Evolutionary conservation across 2,329 filamentous ascomycete species (phyloP).

Genomic region (Akanthomyces dipterigenus): DNA sequence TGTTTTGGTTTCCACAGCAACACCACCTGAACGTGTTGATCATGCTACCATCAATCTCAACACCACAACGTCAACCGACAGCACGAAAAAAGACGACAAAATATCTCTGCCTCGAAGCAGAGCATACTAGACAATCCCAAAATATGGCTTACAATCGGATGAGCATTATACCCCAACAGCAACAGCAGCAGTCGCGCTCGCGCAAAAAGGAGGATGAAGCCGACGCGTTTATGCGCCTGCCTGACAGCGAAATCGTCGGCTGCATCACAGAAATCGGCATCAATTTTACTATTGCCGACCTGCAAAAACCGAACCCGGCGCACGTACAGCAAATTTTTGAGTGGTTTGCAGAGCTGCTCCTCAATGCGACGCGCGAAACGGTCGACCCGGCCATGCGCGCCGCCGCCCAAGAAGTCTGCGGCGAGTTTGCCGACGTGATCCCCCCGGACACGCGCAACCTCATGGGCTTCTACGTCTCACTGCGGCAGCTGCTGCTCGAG

Average conservation of each 20-base stretch:
- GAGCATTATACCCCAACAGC: slow-evolving; percentile 50
- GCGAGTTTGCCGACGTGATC: slow-evolving; percentile 77
- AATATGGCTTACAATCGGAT: slow-evolving; percentile 55
- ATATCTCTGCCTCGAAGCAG: background rate
- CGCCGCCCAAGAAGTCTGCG: slow-evolving; percentile 79
- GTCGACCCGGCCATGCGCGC: slow-evolving; percentile 94
- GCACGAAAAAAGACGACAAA: background rate
- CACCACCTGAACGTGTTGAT: background rate
- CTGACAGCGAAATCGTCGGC: slow-evolving; percentile 78
- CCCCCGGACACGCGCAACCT: slow-evolving; percentile 85
- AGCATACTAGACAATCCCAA: background rate
- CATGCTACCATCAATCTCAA: background rate
- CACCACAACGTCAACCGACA: background rate
- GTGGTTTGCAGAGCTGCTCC: slow-evolving; percentile 90
- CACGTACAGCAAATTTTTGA: slow-evolving; percentile 98
- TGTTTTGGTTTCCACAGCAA: slow-evolving; percentile 12
- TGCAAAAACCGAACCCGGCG: slow-evolving; percentile 88
- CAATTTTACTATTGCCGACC: slow-evolving; percentile 74
- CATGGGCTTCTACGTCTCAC: slow-evolving; percentile 88
- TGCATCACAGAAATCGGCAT: slow-evolving; percentile 98
- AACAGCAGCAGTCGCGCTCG: slow-evolving; percentile 44
- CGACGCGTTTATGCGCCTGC: slow-evolving; percentile 53
- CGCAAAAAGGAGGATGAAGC: slow-evolving; percentile 55
- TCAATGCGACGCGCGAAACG: slow-evolving; percentile 88
- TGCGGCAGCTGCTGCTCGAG: slow-evolving; percentile 73